phyloP scores from a whole-genome alignment of 345 rosid species.

The Excoecaria cochinchinensis region DNA sequence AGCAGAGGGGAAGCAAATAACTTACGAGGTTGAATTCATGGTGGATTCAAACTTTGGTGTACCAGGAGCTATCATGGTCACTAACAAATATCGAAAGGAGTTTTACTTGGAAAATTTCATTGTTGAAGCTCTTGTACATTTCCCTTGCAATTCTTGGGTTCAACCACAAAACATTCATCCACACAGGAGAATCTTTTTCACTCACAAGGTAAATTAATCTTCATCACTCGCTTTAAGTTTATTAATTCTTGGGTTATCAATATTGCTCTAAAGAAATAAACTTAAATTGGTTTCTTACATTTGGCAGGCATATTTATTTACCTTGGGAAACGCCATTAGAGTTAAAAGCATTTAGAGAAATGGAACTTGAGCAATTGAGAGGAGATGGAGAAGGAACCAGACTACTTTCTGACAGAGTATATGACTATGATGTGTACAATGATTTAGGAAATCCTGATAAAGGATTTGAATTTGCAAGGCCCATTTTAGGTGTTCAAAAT shows the following conservation, averaged over 20 bases:
- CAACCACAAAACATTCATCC: constrained; percentile 64
- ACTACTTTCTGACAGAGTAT: constrained; percentile 70
- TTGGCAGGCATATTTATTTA: constrained; percentile 76
- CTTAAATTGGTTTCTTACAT: not conserved
- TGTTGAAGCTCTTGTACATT: constrained; percentile 79
- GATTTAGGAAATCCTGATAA: constrained; percentile 92
- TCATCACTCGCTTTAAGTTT: not conserved
- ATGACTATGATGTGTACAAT: constrained; percentile 76
- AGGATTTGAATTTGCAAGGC: constrained; percentile 54
- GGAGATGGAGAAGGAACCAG: constrained; percentile 70
- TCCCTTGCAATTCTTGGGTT: constrained; percentile 93
- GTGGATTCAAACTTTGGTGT: constrained; percentile 69
- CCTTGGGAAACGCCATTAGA: constrained; percentile 77
- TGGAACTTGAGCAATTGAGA: constrained; percentile 58
- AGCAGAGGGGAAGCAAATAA: constrained; percentile 63
- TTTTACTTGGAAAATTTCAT: constrained; percentile 77
- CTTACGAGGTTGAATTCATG: constrained; percentile 71
- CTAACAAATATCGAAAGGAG: constrained; percentile 79
- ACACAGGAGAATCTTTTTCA: constrained; percentile 65
- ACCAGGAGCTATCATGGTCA: constrained; percentile 83
- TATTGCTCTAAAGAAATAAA: not conserved
- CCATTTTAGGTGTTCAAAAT: constrained; percentile 58
- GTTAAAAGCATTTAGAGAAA: constrained; percentile 56
- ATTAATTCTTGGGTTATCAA: too few species aligned
- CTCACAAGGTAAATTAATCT: constrained; percentile 62